These are phyloP conservation scores for Marchantia paleacea DNA, from an alignment of 225 moss, liverwort and hornwort genomes.

Conservation along the genomic window DNA sequence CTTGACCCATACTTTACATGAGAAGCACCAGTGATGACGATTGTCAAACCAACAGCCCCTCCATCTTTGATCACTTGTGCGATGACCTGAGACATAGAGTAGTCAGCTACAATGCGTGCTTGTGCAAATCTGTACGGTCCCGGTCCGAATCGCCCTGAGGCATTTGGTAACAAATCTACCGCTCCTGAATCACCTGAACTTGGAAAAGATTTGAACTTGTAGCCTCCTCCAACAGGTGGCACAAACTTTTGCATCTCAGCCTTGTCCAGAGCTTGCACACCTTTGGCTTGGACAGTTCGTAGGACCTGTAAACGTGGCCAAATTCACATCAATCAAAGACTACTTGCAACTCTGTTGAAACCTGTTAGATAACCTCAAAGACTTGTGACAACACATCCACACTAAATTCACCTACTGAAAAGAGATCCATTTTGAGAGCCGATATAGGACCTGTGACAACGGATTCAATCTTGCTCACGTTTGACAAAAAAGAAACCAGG, in stretches of 20 bases:
- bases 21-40: constrained; percentile 86
- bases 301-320: constrained; percentile 49
- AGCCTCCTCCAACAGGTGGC: constrained; percentile 61
- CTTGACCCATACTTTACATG: constrained; percentile 70
- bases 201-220: constrained; percentile 58
- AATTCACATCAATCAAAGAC: neutral
- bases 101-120: constrained; percentile 73
- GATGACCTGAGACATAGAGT: constrained; percentile 80
- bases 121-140: constrained; percentile 77
- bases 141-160: constrained; percentile 52
- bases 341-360: too few species aligned
- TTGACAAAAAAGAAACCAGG: neutral
- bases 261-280: constrained; percentile 65
- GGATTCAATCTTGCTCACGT: too few species aligned
- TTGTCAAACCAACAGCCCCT: constrained; percentile 58
- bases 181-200: constrained; percentile 48
- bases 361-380: too few species aligned
- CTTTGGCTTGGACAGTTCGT: constrained; percentile 72
- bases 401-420: too few species aligned
- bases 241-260: constrained; percentile 61
- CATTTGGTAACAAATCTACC: constrained; percentile 48
- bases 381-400: too few species aligned
- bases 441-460: too few species aligned
- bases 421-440: too few species aligned
- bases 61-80: constrained; percentile 73